Conservation (phyloP, 768 basidiomycete species). For the Termitomyces sp. region DNA sequence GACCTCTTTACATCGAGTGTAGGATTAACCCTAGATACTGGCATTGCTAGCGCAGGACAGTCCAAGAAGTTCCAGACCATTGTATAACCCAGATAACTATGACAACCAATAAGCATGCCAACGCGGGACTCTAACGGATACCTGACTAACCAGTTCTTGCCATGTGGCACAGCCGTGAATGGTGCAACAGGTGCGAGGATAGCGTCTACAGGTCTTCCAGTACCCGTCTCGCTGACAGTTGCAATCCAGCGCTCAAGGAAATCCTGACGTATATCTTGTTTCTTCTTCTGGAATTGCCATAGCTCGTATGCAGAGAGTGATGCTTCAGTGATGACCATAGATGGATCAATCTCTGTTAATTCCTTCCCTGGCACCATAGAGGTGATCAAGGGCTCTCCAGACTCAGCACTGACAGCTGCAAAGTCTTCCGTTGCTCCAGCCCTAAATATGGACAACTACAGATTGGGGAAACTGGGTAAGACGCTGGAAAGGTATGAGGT, state of each 20-base stretch:
- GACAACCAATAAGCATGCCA: background rate
- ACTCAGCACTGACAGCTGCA: constrained; percentile 23
- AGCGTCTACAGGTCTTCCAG: constrained; percentile 71
- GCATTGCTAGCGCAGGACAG: constrained; percentile 55
- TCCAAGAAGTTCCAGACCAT: constrained; percentile 66
- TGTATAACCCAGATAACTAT: constrained; percentile 48
- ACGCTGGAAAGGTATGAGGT: background rate
- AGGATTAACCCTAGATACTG: constrained; percentile 57
- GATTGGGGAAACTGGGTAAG: background rate
- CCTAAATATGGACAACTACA: background rate
- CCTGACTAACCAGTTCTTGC: constrained; percentile 39
- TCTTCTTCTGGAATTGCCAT: constrained; percentile 60
- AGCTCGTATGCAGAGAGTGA: constrained; percentile 42
- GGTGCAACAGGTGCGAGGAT: constrained; percentile 63
- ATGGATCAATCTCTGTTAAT: background rate
- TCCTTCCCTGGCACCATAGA: constrained; percentile 34
- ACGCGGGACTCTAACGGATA: background rate
- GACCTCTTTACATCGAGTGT: constrained; percentile 39
- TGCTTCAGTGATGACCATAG: background rate
- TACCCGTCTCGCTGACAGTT: constrained; percentile 46
- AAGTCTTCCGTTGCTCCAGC: constrained; percentile 14
- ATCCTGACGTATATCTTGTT: constrained; percentile 42
- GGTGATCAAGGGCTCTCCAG: constrained; percentile 50
- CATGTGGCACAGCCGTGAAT: constrained; percentile 59
- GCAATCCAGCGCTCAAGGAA: constrained; percentile 62